Evolutionary conservation across 1,139 yeast species (phyloP).

Genomic region (Suhomyces terraborum): DNA sequence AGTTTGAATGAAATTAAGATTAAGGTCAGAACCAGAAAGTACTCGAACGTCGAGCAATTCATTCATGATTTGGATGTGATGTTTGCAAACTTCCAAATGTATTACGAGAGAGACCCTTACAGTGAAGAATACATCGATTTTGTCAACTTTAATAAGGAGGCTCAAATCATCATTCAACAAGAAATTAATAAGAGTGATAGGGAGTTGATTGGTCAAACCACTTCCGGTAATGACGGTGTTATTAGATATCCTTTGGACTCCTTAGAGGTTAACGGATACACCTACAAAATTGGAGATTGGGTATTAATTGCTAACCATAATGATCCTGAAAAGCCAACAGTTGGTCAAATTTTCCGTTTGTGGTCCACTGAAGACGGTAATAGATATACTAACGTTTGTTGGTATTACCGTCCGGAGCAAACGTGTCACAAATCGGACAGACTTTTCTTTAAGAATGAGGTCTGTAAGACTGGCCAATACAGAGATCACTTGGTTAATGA

Average conservation of each 20-base stretch:
- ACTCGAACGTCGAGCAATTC: slow-evolving; percentile 72
- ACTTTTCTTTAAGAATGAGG: slow-evolving; percentile 88
- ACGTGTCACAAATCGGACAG: slow-evolving; percentile 92
- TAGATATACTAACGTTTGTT: slow-evolving; percentile 89
- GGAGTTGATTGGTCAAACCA: slow-evolving; percentile 70
- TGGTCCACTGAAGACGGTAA: slow-evolving; percentile 89
- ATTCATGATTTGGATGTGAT: slow-evolving; percentile 74
- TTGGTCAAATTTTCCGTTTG: slow-evolving; percentile 88
- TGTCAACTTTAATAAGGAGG: slow-evolving; percentile 58
- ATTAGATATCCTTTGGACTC: slow-evolving; percentile 78
- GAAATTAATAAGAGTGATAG: slow-evolving; percentile 83
- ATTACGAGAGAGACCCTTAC: slow-evolving; percentile 56
- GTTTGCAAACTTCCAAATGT: slow-evolving; percentile 73
- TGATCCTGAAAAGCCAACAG: slow-evolving; percentile 85
- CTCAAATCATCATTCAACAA: slow-evolving; percentile 59
- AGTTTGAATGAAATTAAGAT: slow-evolving; percentile 80
- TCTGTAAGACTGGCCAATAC: slow-evolving; percentile 94
- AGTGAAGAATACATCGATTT: slow-evolving; percentile 63
- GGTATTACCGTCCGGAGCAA: slow-evolving; percentile 98
- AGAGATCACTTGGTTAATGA: slow-evolving; percentile 90
- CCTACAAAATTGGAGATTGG: slow-evolving; percentile 93
- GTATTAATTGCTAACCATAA: slow-evolving; percentile 82
- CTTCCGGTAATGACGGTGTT: slow-evolving; percentile 54
- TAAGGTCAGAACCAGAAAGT: slow-evolving; percentile 84
- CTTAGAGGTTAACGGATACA: slow-evolving; percentile 68